phyloP scores from a whole-genome alignment of 208 protist genomes.

The Kentomonas sorsogonicus region DNA sequence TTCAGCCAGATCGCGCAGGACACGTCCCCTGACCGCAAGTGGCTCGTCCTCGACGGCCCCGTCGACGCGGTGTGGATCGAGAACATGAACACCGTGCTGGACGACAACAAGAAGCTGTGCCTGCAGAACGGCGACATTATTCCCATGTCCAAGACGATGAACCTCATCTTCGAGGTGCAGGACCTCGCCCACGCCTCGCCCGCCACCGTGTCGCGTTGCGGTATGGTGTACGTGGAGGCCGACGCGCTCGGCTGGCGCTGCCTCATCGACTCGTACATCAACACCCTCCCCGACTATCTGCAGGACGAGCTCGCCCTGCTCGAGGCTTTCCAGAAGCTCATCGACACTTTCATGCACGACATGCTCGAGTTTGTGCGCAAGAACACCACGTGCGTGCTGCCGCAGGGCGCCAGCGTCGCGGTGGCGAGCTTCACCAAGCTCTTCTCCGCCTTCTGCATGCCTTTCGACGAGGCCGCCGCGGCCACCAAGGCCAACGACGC shows the following conservation, averaged over 20 bases:
- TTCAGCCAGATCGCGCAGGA: slow-evolving; percentile 88
- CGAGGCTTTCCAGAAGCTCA: slow-evolving; percentile 34
- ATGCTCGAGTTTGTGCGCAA: slow-evolving; percentile 83
- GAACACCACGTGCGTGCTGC: slow-evolving; percentile 66
- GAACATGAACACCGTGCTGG: slow-evolving; percentile 99
- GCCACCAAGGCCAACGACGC: slow-evolving; percentile 21
- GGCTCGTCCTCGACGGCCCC: slow-evolving; percentile 96
- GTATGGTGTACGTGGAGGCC: slow-evolving; percentile 97
- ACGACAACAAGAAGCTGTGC: slow-evolving; percentile 98
- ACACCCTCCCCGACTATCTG: slow-evolving; percentile 63
- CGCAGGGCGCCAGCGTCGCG: slow-evolving; percentile 60
- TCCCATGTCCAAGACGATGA: slow-evolving; percentile 94
- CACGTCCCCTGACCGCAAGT: slow-evolving; percentile 86
- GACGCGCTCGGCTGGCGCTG: slow-evolving; percentile 92
- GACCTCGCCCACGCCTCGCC: slow-evolving; percentile 96
- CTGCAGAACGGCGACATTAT: slow-evolving; percentile 96
- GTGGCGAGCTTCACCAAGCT: slow-evolving; percentile 84
- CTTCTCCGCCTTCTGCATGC: slow-evolving; percentile 53
- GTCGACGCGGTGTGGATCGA: slow-evolving; percentile 99
- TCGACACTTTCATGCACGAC: slow-evolving; percentile 63
- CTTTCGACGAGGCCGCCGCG: slow-evolving; percentile 38
- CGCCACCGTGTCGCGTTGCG: slow-evolving; percentile 96
- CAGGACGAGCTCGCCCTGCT: slow-evolving; percentile 27
- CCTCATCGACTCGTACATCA: slow-evolving; percentile 83
- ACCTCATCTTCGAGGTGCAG: slow-evolving; percentile 97